Evolutionary conservation across 2,329 filamentous ascomycete species (phyloP), one percentile per base, ranked within the genome.

Genomic region (Exophiala calicioides): DNA sequence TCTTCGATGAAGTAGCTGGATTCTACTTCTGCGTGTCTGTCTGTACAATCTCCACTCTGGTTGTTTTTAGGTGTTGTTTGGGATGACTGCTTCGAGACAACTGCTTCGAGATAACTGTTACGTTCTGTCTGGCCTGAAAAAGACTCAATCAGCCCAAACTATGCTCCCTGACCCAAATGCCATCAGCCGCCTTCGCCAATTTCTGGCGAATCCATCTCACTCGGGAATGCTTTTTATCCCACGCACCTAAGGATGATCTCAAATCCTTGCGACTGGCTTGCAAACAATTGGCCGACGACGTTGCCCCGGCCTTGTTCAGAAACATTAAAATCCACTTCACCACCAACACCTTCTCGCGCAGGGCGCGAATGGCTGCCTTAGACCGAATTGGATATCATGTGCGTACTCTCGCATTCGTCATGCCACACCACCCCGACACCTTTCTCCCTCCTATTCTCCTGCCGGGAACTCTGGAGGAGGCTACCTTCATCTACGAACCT

Each of bases 381-480:
- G 79, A 82, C 50, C 78, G 86, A 51, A 83, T 95, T 59, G 90
- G 89, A 47, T 82, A 83, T 57, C 81, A 91, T 66, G 79, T 94
- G 60, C 82, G 88, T 67, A 84, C 84, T 49, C 75, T 95, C 43
- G 86, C 80, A 47, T 94, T 95, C 70, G 77, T 76, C 62, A 79
- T 94, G 57, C 79, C 87, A 20, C 88, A 94, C 68, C 82, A 81
- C 4, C 71, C 80, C n/a, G 80, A 86, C 42, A 93, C 87, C 31
- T 90, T 90, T 63, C 75, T 95, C 6, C 86, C 89, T 12, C 89
- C 89, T n/a, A 77, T 95, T 34, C 76, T 95, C 29, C 85, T 94
- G 63, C 86, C 87, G 3, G 66, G 76, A 53, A 89, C 83, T 7
- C 88, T 89, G 32, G 80, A 81, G 53, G 88, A 95, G 72, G 81